Evolutionary conservation across 78 protist genomes (phyloP).

Genomic region (Ministeria vibrans): DNA sequence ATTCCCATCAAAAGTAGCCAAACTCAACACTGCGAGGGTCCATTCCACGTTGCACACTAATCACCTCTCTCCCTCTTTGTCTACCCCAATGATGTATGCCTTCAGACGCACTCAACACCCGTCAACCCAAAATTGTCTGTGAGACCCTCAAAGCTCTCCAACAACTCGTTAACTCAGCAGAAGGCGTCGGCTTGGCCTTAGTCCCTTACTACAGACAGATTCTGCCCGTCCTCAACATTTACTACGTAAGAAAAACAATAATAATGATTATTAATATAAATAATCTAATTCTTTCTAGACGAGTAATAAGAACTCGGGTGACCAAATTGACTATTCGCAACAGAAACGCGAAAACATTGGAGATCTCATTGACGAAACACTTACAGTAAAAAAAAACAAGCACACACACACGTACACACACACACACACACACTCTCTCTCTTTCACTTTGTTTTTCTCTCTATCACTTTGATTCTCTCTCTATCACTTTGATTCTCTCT

Average conservation of each 20-base stretch:
- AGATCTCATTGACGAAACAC: constrained; percentile 83
- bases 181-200: constrained; percentile 75
- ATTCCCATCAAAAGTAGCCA: constrained; percentile 85
- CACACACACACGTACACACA: too few species aligned
- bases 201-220: constrained; percentile 91
- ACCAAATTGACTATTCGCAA: constrained; percentile 80
- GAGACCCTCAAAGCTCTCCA: constrained; percentile 69
- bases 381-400: too few species aligned
- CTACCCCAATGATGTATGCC: neutral
- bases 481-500: too few species aligned
- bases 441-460: too few species aligned
- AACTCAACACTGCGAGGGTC: too few species aligned
- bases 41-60: neutral
- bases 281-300: neutral
- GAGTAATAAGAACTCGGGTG: constrained; percentile 46
- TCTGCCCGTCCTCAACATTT: constrained; percentile 82
- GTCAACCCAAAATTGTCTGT: constrained; percentile 73
- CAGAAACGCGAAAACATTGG: constrained; percentile 67
- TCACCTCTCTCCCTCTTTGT: neutral
- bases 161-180: constrained; percentile 70
- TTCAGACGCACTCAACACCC: constrained; percentile 79
- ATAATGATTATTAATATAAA: constrained; percentile 22
- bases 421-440: too few species aligned
- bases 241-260: constrained; percentile 62
- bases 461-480: too few species aligned